Evolutionary conservation across 257 asterid genomes (phyloP).

Genomic region (Perilla frutescens): DNA sequence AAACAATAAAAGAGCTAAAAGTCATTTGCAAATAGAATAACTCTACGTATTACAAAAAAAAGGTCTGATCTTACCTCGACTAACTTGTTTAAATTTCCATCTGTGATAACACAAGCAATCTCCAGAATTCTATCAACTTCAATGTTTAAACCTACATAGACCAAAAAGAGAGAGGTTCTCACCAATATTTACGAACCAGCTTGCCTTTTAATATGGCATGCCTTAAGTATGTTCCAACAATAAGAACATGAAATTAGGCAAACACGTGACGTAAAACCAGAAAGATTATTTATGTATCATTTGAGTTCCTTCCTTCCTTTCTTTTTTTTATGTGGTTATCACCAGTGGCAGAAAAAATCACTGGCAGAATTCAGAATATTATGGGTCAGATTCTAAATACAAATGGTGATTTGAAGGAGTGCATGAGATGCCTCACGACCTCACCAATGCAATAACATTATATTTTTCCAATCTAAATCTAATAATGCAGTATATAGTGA

Average conservation of each 20-base stretch:
- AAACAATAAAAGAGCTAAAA: slow-evolving; percentile 25
- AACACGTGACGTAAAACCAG: slow-evolving; percentile 6
- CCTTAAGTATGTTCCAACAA: slow-evolving; percentile 18
- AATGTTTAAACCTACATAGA: slow-evolving; percentile 75
- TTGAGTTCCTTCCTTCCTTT: background rate
- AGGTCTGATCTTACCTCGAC: slow-evolving; percentile 61
- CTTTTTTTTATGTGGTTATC: background rate
- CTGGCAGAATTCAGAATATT: slow-evolving; percentile 6
- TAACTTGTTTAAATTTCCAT: slow-evolving; percentile 78
- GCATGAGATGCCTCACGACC: background rate
- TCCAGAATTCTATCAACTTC: slow-evolving; percentile 88
- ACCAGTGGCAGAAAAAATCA: background rate
- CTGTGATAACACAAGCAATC: slow-evolving; percentile 93
- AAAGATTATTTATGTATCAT: slow-evolving; percentile 4
- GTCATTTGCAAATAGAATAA: slow-evolving; percentile 31
- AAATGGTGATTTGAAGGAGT: slow-evolving; percentile 7
- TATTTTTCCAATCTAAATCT: background rate
- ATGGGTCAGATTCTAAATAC: background rate
- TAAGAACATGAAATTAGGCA: slow-evolving; percentile 23
- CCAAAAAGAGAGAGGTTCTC: slow-evolving; percentile 24
- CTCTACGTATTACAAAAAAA: slow-evolving; percentile 6
- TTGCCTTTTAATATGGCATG: slow-evolving; percentile 10
- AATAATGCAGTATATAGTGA: slow-evolving; percentile 8
- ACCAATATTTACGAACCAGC: slow-evolving; percentile 19
- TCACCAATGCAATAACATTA: background rate